Conservation (phyloP, 768 basidiomycete species). For the Macrolepiota albuminosa region DNA sequence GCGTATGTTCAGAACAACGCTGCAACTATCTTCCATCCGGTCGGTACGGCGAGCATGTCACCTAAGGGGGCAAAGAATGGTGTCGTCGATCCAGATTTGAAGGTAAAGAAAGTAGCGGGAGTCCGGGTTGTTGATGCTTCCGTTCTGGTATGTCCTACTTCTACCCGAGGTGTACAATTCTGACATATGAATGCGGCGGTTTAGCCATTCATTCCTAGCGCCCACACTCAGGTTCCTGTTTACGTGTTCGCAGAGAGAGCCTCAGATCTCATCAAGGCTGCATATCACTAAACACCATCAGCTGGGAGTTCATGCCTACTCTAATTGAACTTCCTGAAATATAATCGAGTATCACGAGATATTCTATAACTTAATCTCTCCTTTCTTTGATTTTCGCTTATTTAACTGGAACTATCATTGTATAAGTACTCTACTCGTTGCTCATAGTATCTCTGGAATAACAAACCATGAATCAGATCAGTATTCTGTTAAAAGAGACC, state of each 20-base stretch:
- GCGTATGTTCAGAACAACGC: background rate
- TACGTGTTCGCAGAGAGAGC: background rate
- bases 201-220: background rate
- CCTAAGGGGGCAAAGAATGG: slow-evolving; percentile 18
- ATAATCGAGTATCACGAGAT: background rate
- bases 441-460: background rate
- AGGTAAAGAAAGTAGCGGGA: slow-evolving; percentile 23
- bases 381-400: too few species aligned
- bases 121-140: slow-evolving; percentile 31
- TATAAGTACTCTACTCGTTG: background rate
- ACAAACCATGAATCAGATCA: background rate
- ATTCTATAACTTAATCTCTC: background rate
- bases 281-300: background rate
- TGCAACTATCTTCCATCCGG: slow-evolving; percentile 11
- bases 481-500: background rate
- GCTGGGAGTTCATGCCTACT: too few species aligned
- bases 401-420: background rate
- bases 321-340: background rate
- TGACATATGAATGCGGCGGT: background rate
- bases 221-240: background rate
- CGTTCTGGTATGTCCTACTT: slow-evolving; percentile 10
- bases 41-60: slow-evolving; percentile 23
- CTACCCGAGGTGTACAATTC: background rate
- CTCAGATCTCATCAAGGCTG: background rate
- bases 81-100: slow-evolving; percentile 28